These are phyloP conservation scores for Ganoderma resinaceum DNA, from an alignment of 1,284 basidiomycete species.

Conservation along the genomic window DNA sequence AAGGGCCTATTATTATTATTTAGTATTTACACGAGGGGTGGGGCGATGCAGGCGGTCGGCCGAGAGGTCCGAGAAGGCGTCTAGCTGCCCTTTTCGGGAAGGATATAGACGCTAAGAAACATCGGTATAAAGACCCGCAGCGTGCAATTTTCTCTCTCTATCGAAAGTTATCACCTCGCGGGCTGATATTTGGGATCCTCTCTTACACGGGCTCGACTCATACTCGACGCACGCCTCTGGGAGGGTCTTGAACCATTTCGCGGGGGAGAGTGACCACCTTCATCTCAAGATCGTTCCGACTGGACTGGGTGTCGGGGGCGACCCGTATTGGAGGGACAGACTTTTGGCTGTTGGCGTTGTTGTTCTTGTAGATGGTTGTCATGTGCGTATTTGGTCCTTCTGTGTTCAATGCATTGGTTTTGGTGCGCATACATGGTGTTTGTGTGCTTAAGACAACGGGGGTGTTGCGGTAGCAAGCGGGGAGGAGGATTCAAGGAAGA, in stretches of 20 bases:
- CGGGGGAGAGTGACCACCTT: conserved; percentile 55
- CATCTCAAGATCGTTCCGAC: conserved; percentile 56
- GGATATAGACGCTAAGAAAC: too few relatives aligned
- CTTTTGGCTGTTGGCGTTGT: conserved; percentile 10
- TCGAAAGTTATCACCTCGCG: conserved; percentile 73
- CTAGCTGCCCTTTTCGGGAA: too few relatives aligned
- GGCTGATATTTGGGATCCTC: conserved; percentile 74
- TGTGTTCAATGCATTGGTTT: neutral
- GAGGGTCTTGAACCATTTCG: conserved; percentile 57
- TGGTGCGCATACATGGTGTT: neutral
- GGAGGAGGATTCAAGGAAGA: neutral
- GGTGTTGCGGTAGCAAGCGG: neutral
- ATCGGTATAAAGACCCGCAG: conserved; percentile 11
- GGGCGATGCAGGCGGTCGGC: too few relatives aligned
- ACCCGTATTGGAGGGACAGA: conserved; percentile 64
- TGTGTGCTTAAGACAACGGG: neutral
- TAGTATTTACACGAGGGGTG: too few relatives aligned
- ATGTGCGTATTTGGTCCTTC: neutral
- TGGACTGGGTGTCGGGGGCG: conserved; percentile 47
- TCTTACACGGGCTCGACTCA: conserved; percentile 34
- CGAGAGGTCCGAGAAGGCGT: too few relatives aligned
- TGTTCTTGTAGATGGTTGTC: neutral
- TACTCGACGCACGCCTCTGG: conserved; percentile 25
- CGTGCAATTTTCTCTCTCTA: conserved; percentile 32
- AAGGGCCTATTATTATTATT: too few relatives aligned